Percentiles rank a stretch among this genome's conserved stretches.
These are phyloP conservation scores for Dacryopinax spathularia DNA, from an alignment of 768 basidiomycete species.

Conservation along the genomic window DNA sequence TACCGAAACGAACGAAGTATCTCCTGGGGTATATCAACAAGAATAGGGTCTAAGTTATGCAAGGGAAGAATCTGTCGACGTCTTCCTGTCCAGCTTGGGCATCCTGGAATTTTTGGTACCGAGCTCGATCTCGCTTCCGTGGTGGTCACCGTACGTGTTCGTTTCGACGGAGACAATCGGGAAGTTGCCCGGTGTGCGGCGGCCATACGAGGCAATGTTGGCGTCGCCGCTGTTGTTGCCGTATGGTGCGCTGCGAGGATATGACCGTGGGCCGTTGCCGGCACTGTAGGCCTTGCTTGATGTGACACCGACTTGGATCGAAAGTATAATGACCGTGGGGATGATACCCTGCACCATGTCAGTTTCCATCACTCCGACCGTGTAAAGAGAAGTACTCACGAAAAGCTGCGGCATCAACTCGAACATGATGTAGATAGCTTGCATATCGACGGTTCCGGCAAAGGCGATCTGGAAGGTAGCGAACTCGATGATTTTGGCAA, in stretches of 20 bases:
- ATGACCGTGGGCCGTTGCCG: not conserved
- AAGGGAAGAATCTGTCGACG: not conserved
- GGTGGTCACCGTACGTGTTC: not conserved
- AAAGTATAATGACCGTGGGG: slow-evolving; percentile 1
- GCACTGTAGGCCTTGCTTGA: slow-evolving; percentile 2
- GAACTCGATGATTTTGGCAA: not conserved
- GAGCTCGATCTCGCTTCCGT: not conserved
- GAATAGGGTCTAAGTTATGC: not conserved
- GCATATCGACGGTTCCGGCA: not conserved
- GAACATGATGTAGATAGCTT: not conserved
- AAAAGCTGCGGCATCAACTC: not conserved
- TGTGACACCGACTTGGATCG: not conserved
- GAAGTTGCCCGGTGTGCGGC: not conserved
- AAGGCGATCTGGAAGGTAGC: slow-evolving; percentile 1
- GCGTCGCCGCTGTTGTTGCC: not conserved
- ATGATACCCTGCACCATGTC: not conserved
- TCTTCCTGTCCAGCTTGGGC: not conserved
- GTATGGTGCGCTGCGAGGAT: not conserved
- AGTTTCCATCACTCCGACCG: not conserved
- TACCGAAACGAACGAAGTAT: not conserved
- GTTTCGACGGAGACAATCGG: not conserved
- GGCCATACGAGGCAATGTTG: not conserved
- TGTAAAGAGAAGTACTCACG: not conserved
- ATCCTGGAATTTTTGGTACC: not conserved
- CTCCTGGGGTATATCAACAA: not conserved